A percentile compares a stretch with the other conserved stretches of the same genome.
phyloP scores from a whole-genome alignment of 192 early-diverging fungal species.

The Umbelopsis sp. region DNA sequence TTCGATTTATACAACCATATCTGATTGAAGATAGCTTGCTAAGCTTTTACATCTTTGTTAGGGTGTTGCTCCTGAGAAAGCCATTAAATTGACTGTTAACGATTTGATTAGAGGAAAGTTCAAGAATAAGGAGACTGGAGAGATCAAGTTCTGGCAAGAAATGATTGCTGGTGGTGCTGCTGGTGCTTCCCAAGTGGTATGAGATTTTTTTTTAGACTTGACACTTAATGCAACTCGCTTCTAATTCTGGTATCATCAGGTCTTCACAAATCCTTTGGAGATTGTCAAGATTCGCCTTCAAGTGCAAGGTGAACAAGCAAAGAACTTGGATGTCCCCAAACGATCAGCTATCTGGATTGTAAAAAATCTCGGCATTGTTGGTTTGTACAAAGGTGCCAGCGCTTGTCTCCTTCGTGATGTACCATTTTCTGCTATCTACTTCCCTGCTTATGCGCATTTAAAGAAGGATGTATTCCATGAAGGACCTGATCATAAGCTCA shows the following conservation, averaged over 20 bases:
- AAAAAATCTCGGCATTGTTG: constrained; percentile 85
- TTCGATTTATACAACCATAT: background rate
- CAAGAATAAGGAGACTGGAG: constrained; percentile 68
- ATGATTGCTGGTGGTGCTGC: constrained; percentile 86
- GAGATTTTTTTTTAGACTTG: background rate
- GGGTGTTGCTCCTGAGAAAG: constrained; percentile 97
- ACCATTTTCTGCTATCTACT: constrained; percentile 97
- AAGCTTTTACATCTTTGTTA: constrained; percentile 26
- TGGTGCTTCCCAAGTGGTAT: constrained; percentile 79
- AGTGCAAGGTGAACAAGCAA: constrained; percentile 78
- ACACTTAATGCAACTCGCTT: background rate
- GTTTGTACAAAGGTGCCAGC: constrained; percentile 92
- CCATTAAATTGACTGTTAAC: constrained; percentile 97
- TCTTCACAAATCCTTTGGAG: constrained; percentile 97
- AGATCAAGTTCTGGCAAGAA: constrained; percentile 78
- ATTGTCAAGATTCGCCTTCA: constrained; percentile 99
- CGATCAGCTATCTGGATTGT: constrained; percentile 87
- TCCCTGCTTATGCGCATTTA: constrained; percentile 96
- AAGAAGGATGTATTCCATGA: constrained; percentile 93
- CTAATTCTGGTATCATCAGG: background rate
- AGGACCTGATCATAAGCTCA: constrained; percentile 71
- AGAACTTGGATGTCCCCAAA: constrained; percentile 53
- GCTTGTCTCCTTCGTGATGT: constrained; percentile 95
- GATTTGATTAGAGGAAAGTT: constrained; percentile 80
- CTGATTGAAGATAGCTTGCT: background rate